Base-by-base conservation (phyloP, 495 filamentous ascomycete species). In the Xylona heveae region DNA sequence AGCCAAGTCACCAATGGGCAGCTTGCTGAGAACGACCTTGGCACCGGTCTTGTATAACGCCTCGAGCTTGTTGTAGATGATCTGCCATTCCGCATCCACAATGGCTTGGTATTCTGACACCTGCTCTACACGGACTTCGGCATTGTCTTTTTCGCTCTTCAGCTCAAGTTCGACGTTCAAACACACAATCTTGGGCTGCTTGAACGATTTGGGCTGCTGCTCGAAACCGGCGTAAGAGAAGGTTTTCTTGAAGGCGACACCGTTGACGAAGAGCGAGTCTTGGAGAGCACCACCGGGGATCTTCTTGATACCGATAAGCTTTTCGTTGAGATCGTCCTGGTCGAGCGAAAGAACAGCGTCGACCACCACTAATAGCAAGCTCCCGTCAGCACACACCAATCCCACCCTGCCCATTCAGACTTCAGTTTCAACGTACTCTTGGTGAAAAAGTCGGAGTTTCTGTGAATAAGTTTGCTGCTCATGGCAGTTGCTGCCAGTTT, bases 21-120 rank as follows among this genome's bases (percentile, higher is more conserved):
- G 63, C 59, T 95, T 97, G 51, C 80, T 91, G 30, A 97, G 68
- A 17, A 97, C 81, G 37, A 97, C 83, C 62, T 91, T 90, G 24
- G 88, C 88, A 28, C 85, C 88, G 3, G 85, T 92, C 49, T 82
- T 74, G 65, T 81, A 66, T 30, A 85, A 56, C 18, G 84, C 82
- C 56, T 97, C 85, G 44, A 95, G 72, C 65, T 97, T 97, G 64
- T 94, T 83, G 70, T 71, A 93, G 52, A 97, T 97, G 49, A 97
- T 97, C 57, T 92, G 79, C 88, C 88, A 97, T 54, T 97, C 88
- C 24, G 88, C 88, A 50, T 97, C 88, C 49, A 97, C 88, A 44
- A 97, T 91, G 30, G 88, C 88, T 58, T 97, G 88, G 61, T 97
- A 97, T 59, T 97, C 88, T 19, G 85, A 91, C 36, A 97, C 88